These are phyloP conservation scores for Metarhizium robertsii DNA, from an alignment of 2,329 filamentous ascomycete genomes.

Conservation along the genomic window DNA sequence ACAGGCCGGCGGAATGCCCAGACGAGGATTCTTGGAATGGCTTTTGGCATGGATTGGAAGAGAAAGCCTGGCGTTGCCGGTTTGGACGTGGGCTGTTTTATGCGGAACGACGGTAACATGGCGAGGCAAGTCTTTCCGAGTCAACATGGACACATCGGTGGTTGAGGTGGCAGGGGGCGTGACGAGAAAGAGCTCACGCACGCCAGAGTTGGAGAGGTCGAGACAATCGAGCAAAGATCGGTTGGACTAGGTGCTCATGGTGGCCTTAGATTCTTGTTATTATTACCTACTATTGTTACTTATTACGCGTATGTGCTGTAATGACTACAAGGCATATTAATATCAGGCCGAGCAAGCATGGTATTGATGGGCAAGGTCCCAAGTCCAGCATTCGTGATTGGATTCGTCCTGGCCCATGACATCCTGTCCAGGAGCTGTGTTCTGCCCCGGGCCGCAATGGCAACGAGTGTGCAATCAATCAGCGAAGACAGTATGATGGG, in stretches of 20 bases:
- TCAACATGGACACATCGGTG: slow-evolving; percentile 78
- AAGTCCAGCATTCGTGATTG: neutral
- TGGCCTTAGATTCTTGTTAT: neutral
- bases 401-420: too few relatives aligned
- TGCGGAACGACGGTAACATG: slow-evolving; percentile 83
- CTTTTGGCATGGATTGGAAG: slow-evolving; percentile 74
- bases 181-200: slow-evolving; percentile 5
- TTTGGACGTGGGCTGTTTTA: slow-evolving; percentile 85
- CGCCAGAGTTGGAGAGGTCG: slow-evolving; percentile 13
- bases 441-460: too few relatives aligned
- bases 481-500: too few relatives aligned
- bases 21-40: slow-evolving; percentile 61
- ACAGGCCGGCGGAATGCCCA: slow-evolving; percentile 26
- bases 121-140: slow-evolving; percentile 74
- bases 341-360: neutral
- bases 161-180: slow-evolving; percentile 23
- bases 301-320: neutral
- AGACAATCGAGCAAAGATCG: slow-evolving; percentile 16
- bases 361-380: neutral
- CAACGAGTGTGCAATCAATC: too few relatives aligned
- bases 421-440: too few relatives aligned
- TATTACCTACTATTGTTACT: slow-evolving; percentile 1
- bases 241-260: slow-evolving; percentile 10
- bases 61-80: slow-evolving; percentile 72
- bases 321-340: neutral